phyloP scores from a whole-genome alignment of 257 asterid species.

The Cinchona pubescens region DNA sequence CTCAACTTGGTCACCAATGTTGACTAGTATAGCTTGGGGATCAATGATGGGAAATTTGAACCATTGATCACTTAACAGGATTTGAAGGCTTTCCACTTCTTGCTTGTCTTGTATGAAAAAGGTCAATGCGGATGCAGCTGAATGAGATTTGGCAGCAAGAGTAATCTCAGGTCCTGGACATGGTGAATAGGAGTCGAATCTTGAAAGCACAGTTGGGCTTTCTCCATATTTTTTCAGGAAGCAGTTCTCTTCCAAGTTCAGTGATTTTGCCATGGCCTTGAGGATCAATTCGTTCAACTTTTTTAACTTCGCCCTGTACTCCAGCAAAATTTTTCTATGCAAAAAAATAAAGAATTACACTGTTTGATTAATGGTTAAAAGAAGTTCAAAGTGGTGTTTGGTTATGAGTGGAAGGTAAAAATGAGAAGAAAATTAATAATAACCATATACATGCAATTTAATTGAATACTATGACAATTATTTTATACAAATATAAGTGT shows the following conservation, averaged over 20 bases:
- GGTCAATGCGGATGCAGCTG: constrained; percentile 51
- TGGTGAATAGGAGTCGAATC: constrained; percentile 48
- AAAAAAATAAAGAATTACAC: too few relatives aligned
- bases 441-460: too few relatives aligned
- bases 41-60: constrained; percentile 34
- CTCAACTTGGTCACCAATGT: constrained; percentile 66
- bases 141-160: constrained; percentile 51
- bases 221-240: constrained; percentile 34
- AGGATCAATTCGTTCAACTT: constrained; percentile 17
- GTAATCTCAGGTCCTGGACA: constrained; percentile 47
- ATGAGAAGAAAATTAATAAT: too few relatives aligned
- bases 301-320: constrained; percentile 21
- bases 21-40: constrained; percentile 48
- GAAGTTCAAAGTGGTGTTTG: too few relatives aligned
- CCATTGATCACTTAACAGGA: constrained; percentile 49
- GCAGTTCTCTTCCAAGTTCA: constrained; percentile 32
- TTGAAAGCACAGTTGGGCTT: constrained; percentile 21
- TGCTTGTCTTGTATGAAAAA: constrained; percentile 57
- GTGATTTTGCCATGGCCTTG: constrained; percentile 36
- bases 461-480: too few relatives aligned
- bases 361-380: too few relatives aligned
- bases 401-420: too few relatives aligned
- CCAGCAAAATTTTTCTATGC: constrained; percentile 18
- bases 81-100: constrained; percentile 54
- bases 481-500: too few relatives aligned